Evolutionary conservation across 129 eudicot species (phyloP), one percentile per base, ranked within the genome.

Genomic region (Artemisia annua): DNA sequence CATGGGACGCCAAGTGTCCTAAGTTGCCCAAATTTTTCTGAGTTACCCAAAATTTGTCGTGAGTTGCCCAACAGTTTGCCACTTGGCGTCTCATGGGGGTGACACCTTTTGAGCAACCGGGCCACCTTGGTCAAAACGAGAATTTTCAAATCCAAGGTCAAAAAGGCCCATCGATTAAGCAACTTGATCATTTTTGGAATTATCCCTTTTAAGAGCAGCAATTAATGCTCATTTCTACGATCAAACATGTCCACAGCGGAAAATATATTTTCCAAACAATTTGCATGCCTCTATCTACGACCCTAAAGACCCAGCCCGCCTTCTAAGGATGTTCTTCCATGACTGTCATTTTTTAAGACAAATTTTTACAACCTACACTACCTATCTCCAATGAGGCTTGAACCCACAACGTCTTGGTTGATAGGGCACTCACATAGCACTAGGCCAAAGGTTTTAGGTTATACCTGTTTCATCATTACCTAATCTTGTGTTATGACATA

Each of bases 261-360:
- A 63, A 61, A 13, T 26, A 86, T 28, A 81, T 91, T 22, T 73
- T 17, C 12, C 79, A 86, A 67, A 81, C 89, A 11, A 72, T 91
- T 82, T 85, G 78, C 0, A 85, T 19, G 93, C 93, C 39, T 75
- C 92, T 5, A 76, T 67, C 11, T 78, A 70, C 63, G 97, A 88
- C 80, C 88, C 90, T 49, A 91, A 88, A 81, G 88, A 81, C 64
- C 92, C 97, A 0, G 90, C 92, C 63, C 87, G 96, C 16, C 64
- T 88, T 14, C 91, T 91, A 20, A 78, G 96, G 59, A 86, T 91
- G 91, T 91, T 88, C 89, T 88, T 91, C 82, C 97, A 91, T 69
- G 97, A 91, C 55, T 88, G 97, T 74, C 6, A 30, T 88, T 88
- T 86, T 66, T 91, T 13, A 84, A 93, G 1, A 6, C 35, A 30